phyloP scores from a whole-genome alignment of 1,284 basidiomycete species.

The Rhizoctonia solani region DNA sequence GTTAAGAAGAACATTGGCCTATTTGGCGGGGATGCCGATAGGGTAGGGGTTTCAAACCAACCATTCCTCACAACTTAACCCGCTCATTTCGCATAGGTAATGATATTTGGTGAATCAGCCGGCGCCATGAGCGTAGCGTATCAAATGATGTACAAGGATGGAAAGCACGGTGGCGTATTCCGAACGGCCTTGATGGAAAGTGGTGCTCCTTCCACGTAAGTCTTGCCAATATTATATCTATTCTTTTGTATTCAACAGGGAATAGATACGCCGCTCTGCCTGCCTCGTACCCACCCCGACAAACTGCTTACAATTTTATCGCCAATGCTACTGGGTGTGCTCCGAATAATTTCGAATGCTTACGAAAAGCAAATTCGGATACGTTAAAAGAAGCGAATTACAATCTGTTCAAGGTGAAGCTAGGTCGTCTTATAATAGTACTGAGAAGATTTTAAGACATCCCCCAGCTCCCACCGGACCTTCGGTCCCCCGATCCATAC shows the following conservation, averaged over 20 bases:
- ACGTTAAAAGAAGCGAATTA: background rate
- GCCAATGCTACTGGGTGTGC: background rate
- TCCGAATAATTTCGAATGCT: background rate
- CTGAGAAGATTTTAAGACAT: background rate
- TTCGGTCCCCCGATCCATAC: background rate
- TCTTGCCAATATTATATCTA: background rate
- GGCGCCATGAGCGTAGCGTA: constrained; percentile 40
- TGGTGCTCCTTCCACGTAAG: constrained; percentile 21
- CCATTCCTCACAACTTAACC: background rate
- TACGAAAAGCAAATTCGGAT: background rate
- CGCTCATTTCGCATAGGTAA: constrained; percentile 28
- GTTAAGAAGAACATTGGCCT: constrained; percentile 50
- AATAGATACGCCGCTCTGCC: background rate
- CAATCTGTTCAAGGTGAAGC: background rate
- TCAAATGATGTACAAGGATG: constrained; percentile 38
- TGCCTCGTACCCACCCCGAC: background rate
- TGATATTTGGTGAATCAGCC: constrained; percentile 42
- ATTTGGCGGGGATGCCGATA: constrained; percentile 52
- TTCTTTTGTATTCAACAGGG: background rate
- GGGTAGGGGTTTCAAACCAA: constrained; percentile 40
- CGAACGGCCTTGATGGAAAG: constrained; percentile 33
- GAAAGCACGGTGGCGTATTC: constrained; percentile 17
- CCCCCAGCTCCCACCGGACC: background rate
- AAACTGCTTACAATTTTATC: background rate
- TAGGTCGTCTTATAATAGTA: background rate